Evolutionary conservation across 75 land plant species (phyloP).

Genomic region (Picea sitchensis): DNA sequence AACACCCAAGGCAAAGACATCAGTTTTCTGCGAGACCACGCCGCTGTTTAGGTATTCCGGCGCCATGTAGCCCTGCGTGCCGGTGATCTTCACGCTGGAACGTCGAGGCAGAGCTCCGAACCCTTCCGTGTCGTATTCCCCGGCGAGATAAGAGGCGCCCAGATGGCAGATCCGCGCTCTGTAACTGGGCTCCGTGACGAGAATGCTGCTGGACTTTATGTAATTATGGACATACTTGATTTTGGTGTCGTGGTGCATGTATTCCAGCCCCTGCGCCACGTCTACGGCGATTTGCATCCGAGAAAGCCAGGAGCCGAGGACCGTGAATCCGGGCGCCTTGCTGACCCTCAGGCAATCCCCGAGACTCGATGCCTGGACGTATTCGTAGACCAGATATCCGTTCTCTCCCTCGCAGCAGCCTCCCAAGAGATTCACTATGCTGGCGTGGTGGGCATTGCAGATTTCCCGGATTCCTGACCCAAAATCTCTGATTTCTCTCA

Average conservation of each 20-base stretch:
- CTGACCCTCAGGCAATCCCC: conserved; percentile 43
- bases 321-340: conserved; percentile 44
- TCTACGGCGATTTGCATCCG: conserved; percentile 64
- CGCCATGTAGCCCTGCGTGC: conserved; percentile 89
- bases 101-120: neutral
- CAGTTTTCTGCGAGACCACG: conserved; percentile 38
- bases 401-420: conserved; percentile 39
- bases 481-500: conserved; percentile 11
- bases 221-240: conserved; percentile 52
- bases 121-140: conserved; percentile 33
- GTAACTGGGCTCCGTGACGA: conserved; percentile 37
- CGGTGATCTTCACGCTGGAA: conserved; percentile 42
- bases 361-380: conserved; percentile 47
- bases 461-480: conserved; percentile 19
- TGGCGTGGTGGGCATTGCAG: conserved; percentile 47
- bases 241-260: conserved; percentile 56
- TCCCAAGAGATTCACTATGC: conserved; percentile 48
- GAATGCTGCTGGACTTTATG: conserved; percentile 45
- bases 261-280: conserved; percentile 69
- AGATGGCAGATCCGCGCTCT: conserved; percentile 59
- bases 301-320: conserved; percentile 51
- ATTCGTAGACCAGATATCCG: conserved; percentile 58
- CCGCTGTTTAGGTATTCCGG: conserved; percentile 70
- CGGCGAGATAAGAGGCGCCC: conserved; percentile 55
- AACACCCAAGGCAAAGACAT: conserved; percentile 87